Evolutionary conservation across 2,329 filamentous ascomycete genomes (phyloP), one percentile per base, ranked within the genome.

Genomic region (Sarocladium brachiariae): DNA sequence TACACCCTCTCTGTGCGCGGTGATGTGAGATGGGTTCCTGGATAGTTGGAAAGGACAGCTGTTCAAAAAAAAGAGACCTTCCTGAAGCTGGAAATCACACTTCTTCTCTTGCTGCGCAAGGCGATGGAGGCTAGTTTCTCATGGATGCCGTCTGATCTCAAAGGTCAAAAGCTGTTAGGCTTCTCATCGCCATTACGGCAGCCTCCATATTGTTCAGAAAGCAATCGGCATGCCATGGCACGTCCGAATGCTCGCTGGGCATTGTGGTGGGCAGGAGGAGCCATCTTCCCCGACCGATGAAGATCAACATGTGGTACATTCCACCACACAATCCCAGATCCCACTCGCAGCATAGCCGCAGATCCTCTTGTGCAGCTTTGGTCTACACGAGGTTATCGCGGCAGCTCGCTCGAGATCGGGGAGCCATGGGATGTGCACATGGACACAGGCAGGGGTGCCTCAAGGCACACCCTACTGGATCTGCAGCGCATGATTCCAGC

Each of bases 241-340:
- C 27, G 21, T 11, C 21, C 7, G 39, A 45, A 3, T 39, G 35
- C 35, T 3, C 19, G 6, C 27, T 25, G 21, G 39, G 21, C 13
- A 25, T 4, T 4, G 23, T 8, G 27, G 24, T 5, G 13, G 39
- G n/a, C 10, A 45, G 43, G 43, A 16, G 43, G 21, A 23, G 43
- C 27, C 27, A 47, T 24, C 16, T 19, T 33, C 43, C 2, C 2
- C n/a, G n/a, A 16, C 39, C 27, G 14, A 33, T 27, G 10, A 25
- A 16, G 43, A 47, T 47, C 34, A 30, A 34, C 19, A 34, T 50
- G 58, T 61, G 57, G 57, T 37, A 56, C 56, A 59, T 60, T 56
- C 53, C 55, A 56, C 58, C 57, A 58, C 53, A 54, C 51, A 38
- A 31, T 49, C 39, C 39, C 54, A 38, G 18, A 54, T 31, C n/a